Evolutionary conservation across 306 rosid species (phyloP), one percentile per base, ranked within the genome.

Genomic region (Dryas octopetala): DNA sequence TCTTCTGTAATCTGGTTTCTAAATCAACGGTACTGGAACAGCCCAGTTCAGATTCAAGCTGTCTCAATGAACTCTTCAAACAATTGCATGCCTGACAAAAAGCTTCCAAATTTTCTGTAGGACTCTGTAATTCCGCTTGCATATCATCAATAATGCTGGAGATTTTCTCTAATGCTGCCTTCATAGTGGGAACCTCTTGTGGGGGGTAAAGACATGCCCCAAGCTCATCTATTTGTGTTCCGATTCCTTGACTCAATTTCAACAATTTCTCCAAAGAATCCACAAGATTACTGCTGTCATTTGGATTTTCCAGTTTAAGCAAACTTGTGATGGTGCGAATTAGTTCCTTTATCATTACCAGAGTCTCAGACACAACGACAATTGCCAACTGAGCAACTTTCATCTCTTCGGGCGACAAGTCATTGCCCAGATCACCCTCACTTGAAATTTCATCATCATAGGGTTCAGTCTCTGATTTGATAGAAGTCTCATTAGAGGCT

Each of bases 141-240:
- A 91, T 62, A 66, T 41, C 85, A 78, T 95, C 87, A 26, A 89
- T 69, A 68, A 76, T 67, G 86, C 84, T 46, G 61, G 82, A 76
- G 66, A 95, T 92, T 77, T 85, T 90, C 79, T 86, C 84, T 15
- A 62, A 59, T 52, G 89, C 80, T 48, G 76, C 78, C 51, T 81
- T 68, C 59, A 96, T 86, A 71, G 81, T 68, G 58, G 83, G 65
- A 83, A 80, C 72, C 84, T 90, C 99, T 69, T 95, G 99, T 0
- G 99, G 99, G 50, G 97, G 98, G 59, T 96, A 96, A 75, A 92
- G 89, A 77, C 91, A 86, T 75, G 96, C 97, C 77, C 99, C 98
- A 74, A 96, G 83, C 77, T 92, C 98, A 63, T 96, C 99, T 38
- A 92, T 84, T 85, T 89, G 89, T 17, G 59, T 71, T 32, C 97